Base-by-base conservation (phyloP, 2,329 filamentous ascomycete species). In the Nothophoma quercina region DNA sequence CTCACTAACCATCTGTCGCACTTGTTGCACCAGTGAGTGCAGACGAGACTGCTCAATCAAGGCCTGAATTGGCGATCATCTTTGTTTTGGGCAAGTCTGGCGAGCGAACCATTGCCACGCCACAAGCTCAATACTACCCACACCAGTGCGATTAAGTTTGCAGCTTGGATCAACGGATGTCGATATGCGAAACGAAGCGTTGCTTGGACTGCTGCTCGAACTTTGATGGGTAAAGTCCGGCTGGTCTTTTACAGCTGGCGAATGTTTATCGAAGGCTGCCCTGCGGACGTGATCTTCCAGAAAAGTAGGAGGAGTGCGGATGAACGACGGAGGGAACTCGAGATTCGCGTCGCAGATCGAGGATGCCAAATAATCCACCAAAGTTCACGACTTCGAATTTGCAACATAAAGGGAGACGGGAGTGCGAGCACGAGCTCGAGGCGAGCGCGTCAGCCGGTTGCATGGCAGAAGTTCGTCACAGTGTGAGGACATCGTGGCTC, bases 341-440 rank as follows among this genome's bases (percentile, higher is more conserved):
- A 13, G 8, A 10, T 2, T 7, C n/a, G 30, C 21, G 1, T 28
- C 23, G 22, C 41, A 28, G 15, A 35, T 28, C 38, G 21, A 10
- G 26, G 6, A n/a, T n/a, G 23, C 7, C 4, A 15, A 26, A 26
- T n/a, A 25, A 18, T 13, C 25, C 16, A 2, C n/a, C 7, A 26
- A n/a, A 16, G 7, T 2, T 2, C 21, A 15, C 2, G n/a, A 9
- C 81, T 74, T 4, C 77, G 72, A 4, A 56, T 32, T 56, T 85
- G 78, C 63, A 85, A 84, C 1, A 81, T n/a, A n/a, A n/a, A n/a
- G n/a, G n/a, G n/a, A n/a, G n/a, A n/a, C n/a, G n/a, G n/a, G n/a
- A n/a, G n/a, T n/a, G n/a, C n/a, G n/a, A n/a, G n/a, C n/a, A n/a
- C n/a, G n/a, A n/a, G n/a, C n/a, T n/a, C n/a, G n/a, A n/a, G n/a